Percentiles rank a stretch among this genome's conserved stretches.
Conservation (phyloP, 495 filamentous ascomycete species). For the Friedmanniomyces simplex region DNA sequence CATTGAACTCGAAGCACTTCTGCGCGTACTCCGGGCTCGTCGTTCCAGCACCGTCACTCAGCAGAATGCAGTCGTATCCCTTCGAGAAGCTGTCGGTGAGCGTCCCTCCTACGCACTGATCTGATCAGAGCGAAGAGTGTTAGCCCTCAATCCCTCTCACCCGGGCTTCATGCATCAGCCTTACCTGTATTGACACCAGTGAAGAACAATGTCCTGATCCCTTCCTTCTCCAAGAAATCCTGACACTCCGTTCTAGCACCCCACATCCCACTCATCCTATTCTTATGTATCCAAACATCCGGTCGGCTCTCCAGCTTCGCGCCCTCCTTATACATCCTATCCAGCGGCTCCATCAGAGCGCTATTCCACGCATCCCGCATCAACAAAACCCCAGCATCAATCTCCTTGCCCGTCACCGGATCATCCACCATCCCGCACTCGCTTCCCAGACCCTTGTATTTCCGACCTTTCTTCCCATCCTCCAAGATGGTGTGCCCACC, state of each 20-base stretch:
- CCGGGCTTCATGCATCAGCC: conserved; percentile 29
- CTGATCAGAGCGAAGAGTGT: no score
- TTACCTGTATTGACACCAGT: conserved; percentile 43
- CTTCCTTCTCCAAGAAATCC: conserved; percentile 32
- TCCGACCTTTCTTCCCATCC: conserved; percentile 23
- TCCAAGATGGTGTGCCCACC: conserved; percentile 22
- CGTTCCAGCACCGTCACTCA: conserved; percentile 46
- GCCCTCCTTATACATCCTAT: conserved; percentile 29
- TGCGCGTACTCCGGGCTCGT: conserved; percentile 35
- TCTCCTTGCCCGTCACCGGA: conserved; percentile 28
- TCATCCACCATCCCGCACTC: conserved; percentile 34
- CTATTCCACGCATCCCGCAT: conserved; percentile 47
- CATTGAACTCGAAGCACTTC: conserved; percentile 37
- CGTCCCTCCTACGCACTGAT: conserved; percentile 49
- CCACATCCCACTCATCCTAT: conserved; percentile 49
- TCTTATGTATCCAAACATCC: conserved; percentile 47
- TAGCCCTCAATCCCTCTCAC: conserved; percentile 42
- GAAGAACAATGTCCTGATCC: conserved; percentile 43
- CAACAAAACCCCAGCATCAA: conserved; percentile 39
- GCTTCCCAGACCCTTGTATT: conserved; percentile 38
- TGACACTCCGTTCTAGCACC: conserved; percentile 25
- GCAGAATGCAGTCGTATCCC: conserved; percentile 46
- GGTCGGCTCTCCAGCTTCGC: conserved; percentile 20
- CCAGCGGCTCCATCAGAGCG: conserved; percentile 38
- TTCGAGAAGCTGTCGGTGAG: conserved; percentile 43